A percentile compares a stretch with the other conserved stretches of the same genome.
phyloP scores from a whole-genome alignment of 768 basidiomycete species.

The Xerocomellus amylosporus region DNA sequence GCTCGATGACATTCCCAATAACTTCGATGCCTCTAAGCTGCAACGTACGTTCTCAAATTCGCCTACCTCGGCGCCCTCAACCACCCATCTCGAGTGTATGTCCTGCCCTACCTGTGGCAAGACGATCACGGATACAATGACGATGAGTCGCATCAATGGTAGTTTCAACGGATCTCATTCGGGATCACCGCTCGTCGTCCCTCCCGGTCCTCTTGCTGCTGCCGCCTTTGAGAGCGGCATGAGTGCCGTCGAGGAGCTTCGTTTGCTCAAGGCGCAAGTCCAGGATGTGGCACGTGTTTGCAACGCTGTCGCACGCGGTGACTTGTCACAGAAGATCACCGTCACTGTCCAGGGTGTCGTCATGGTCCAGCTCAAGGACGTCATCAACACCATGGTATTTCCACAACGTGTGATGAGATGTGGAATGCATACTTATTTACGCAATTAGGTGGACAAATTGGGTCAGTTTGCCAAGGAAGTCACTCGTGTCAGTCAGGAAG shows the following conservation, averaged over 20 bases:
- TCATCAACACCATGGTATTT: constrained; percentile 65
- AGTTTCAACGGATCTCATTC: constrained; percentile 29
- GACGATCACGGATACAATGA: constrained; percentile 43
- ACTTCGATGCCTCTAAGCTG: constrained; percentile 36
- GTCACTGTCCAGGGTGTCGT: constrained; percentile 76
- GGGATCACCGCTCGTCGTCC: constrained; percentile 44
- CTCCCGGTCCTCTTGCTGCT: constrained; percentile 53
- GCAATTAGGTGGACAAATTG: constrained; percentile 58
- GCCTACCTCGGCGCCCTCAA: constrained; percentile 45
- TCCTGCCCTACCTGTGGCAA: constrained; percentile 58
- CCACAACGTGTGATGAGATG: not conserved
- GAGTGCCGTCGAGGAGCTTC: constrained; percentile 74
- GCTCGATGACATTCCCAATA: constrained; percentile 46
- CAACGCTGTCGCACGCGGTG: constrained; percentile 74
- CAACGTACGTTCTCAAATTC: constrained; percentile 32
- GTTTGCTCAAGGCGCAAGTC: constrained; percentile 78
- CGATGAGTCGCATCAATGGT: constrained; percentile 31
- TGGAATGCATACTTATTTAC: constrained; percentile 12
- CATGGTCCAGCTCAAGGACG: constrained; percentile 79
- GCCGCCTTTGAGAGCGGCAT: constrained; percentile 59
- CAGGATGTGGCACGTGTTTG: constrained; percentile 79
- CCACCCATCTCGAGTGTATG: constrained; percentile 39
- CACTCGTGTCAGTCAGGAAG: constrained; percentile 80
- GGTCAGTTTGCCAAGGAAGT: constrained; percentile 91
- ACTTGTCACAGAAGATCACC: constrained; percentile 75